phyloP scores from a whole-genome alignment of 371 early-diverging fungal genomes.

The Mortierella sp. region DNA sequence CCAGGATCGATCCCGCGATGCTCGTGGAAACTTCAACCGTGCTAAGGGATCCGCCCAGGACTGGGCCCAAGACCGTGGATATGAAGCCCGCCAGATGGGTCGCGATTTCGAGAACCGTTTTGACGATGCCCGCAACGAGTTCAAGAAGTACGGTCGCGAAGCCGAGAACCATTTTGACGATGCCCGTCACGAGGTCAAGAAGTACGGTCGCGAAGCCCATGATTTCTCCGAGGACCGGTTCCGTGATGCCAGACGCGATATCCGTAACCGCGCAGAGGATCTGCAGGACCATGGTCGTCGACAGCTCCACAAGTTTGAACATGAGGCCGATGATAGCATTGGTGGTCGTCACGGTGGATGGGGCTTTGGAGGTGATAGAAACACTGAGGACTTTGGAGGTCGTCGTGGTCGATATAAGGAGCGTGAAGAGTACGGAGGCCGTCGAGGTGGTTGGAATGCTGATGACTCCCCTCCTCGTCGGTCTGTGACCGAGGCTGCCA shows the following conservation, averaged over 20 bases:
- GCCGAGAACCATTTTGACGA: neutral
- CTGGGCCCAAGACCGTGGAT: neutral
- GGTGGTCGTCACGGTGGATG: conserved; percentile 1
- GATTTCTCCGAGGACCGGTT: conserved; percentile 23
- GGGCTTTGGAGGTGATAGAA: neutral
- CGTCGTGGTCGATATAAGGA: conserved; percentile 20
- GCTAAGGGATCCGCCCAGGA: neutral
- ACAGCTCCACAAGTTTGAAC: conserved; percentile 21
- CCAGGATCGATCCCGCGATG: conserved; percentile 23
- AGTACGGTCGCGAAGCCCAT: conserved; percentile 14
- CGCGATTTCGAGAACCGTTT: neutral
- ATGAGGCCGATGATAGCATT: conserved; percentile 17
- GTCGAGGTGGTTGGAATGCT: conserved; percentile 5
- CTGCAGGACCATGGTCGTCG: conserved; percentile 33
- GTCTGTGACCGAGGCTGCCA: conserved; percentile 48
- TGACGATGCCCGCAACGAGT: neutral
- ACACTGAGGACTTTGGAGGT: conserved; percentile 23
- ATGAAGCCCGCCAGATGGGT: neutral
- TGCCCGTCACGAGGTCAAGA: neutral
- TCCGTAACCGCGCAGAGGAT: conserved; percentile 34
- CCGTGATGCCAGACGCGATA: conserved; percentile 22
- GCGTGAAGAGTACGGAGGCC: conserved; percentile 24
- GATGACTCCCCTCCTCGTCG: conserved; percentile 25
- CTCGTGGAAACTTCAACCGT: neutral
- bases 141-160: neutral